Percentiles rank a stretch among this genome's conserved stretches.
phyloP scores from a whole-genome alignment of 768 basidiomycete genomes.

The Tephrocybe sp. region DNA sequence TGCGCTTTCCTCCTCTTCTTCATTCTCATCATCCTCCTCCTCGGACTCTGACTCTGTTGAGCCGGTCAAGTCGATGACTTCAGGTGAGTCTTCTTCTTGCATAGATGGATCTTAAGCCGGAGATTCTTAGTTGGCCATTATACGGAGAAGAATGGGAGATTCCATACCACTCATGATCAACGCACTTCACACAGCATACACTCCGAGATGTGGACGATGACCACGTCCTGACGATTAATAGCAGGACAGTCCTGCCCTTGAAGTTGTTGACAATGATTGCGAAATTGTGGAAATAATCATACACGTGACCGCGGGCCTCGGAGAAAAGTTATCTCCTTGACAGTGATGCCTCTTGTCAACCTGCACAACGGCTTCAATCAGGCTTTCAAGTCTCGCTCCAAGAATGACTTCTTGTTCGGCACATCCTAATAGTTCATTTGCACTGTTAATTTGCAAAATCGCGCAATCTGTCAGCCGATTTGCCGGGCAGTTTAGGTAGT shows the following conservation, averaged over 20 bases:
- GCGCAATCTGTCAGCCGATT: conserved; percentile 1
- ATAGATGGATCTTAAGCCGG: conserved; percentile 21
- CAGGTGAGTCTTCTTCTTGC: conserved; percentile 22
- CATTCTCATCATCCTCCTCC: conserved; percentile 21
- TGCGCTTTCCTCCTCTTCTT: conserved; percentile 15
- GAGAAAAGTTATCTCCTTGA: too few relatives aligned
- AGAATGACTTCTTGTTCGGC: too few relatives aligned
- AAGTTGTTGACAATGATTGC: background rate
- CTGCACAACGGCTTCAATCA: background rate
- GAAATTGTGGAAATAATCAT: background rate
- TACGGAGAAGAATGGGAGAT: background rate
- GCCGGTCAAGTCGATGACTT: conserved; percentile 45
- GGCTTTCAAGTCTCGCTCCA: too few relatives aligned
- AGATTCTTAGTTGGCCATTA: conserved; percentile 10
- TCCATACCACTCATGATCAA: conserved; percentile 10
- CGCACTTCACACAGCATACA: conserved; percentile 3
- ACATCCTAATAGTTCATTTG: background rate
- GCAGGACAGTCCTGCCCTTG: too few relatives aligned
- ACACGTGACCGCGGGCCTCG: conserved; percentile 19
- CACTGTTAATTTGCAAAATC: background rate
- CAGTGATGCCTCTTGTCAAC: background rate
- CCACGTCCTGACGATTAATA: background rate
- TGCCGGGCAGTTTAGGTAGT: background rate
- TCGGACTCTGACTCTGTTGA: conserved; percentile 28
- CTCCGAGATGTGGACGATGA: background rate